phyloP scores from a whole-genome alignment of 129 eudicot genomes.

The Flaveria sonorensis region DNA sequence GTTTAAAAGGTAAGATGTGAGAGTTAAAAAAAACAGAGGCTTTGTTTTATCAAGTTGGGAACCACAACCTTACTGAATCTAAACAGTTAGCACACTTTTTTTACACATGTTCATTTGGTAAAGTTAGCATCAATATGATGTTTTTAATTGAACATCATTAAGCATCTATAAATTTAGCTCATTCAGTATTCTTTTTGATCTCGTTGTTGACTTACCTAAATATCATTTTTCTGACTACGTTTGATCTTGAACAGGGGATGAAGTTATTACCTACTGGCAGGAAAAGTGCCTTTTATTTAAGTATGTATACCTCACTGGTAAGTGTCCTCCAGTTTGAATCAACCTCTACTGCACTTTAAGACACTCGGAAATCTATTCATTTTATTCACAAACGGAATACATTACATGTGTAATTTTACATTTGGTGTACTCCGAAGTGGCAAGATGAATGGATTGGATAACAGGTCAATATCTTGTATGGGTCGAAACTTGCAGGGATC shows the following conservation, averaged over 20 bases:
- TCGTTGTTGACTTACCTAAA: not conserved
- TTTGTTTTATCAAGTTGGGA: not conserved
- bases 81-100: not conserved
- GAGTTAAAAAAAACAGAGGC: not conserved
- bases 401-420: not conserved
- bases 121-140: slow-evolving; percentile 7
- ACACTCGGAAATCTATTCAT: not conserved
- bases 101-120: not conserved
- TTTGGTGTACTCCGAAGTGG: not conserved
- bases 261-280: slow-evolving; percentile 92
- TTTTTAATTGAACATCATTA: not conserved
- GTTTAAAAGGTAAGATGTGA: not conserved
- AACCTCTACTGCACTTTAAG: not conserved
- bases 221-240: slow-evolving; percentile 9
- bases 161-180: not conserved
- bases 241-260: slow-evolving; percentile 67
- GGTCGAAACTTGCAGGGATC: not conserved
- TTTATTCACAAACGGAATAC: not conserved
- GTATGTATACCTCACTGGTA: slow-evolving; percentile 70
- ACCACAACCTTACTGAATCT: not conserved
- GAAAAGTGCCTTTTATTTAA: slow-evolving; percentile 71
- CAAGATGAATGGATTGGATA: not conserved
- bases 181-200: not conserved
- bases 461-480: not conserved
- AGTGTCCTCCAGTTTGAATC: slow-evolving; percentile 30